Evolutionary conservation across 441 rosid species (phyloP).

Genomic region (Populus trichocarpa): DNA sequence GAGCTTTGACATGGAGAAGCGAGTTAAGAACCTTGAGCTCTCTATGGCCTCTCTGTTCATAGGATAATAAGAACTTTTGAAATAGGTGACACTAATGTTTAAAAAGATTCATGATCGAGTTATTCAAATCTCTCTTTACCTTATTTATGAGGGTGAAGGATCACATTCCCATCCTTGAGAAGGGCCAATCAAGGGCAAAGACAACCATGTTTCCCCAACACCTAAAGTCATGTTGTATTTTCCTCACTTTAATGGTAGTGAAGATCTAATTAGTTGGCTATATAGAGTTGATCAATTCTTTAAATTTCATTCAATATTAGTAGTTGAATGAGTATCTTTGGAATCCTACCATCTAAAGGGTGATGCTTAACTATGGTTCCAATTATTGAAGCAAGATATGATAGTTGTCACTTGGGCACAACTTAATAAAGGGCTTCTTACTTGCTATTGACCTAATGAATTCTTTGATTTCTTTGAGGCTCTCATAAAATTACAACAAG

Average conservation of each 20-base stretch:
- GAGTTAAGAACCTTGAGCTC: background rate
- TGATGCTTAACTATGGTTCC: background rate
- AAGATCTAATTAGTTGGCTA: background rate
- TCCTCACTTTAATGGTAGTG: background rate
- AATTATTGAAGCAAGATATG: background rate
- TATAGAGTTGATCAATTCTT: background rate
- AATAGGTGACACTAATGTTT: background rate
- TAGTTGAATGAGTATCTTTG: background rate
- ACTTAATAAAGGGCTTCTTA: background rate
- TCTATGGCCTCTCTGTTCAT: background rate
- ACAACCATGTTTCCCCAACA: background rate
- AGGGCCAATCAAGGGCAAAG: background rate
- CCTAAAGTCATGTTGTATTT: background rate
- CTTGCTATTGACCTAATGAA: background rate
- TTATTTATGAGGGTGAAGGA: background rate
- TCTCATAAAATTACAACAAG: background rate
- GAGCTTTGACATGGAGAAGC: background rate
- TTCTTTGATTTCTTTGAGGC: background rate
- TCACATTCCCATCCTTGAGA: background rate
- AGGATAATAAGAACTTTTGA: background rate
- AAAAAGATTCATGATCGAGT: background rate
- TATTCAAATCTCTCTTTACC: background rate
- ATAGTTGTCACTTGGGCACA: background rate
- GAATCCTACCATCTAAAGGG: background rate
- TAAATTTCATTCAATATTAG: background rate